A percentile compares a stretch with the other conserved stretches of the same genome.
phyloP scores from a whole-genome alignment of 306 rosid species.

The Quercus glauca region DNA sequence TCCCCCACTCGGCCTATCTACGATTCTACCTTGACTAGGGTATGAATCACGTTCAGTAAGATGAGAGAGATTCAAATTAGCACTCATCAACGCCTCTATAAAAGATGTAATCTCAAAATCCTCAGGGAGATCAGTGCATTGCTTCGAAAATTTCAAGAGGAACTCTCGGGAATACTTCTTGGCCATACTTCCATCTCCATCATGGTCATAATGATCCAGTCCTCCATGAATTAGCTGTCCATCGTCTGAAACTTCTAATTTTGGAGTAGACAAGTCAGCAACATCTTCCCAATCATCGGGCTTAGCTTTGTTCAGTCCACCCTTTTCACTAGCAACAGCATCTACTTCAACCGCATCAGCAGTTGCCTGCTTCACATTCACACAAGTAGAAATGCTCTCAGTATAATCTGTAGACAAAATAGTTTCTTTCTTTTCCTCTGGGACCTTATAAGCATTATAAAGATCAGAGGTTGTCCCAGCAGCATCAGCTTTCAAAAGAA shows the following conservation, averaged over 20 bases:
- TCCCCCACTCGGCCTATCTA: constrained; percentile 54
- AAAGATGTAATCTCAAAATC: constrained; percentile 52
- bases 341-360: constrained; percentile 37
- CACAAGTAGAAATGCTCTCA: constrained; percentile 38
- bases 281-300: constrained; percentile 99
- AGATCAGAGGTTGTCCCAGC: constrained; percentile 90
- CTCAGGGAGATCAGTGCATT: constrained; percentile 58
- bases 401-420: constrained; percentile 32
- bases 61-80: constrained; percentile 35
- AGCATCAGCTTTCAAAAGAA: constrained; percentile 88
- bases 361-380: constrained; percentile 39
- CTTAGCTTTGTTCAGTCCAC: constrained; percentile 50
- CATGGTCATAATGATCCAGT: constrained; percentile 18
- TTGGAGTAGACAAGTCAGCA: constrained; percentile 72
- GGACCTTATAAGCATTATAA: constrained; percentile 89
- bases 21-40: constrained; percentile 67
- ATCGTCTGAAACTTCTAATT: constrained; percentile 49
- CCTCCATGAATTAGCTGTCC: constrained; percentile 24
- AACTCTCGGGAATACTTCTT: constrained; percentile 88
- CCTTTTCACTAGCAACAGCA: constrained; percentile 27
- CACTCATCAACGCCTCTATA: constrained; percentile 37
- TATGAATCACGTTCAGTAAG: constrained; percentile 54
- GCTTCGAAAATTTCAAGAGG: constrained; percentile 65
- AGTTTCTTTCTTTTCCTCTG: constrained; percentile 78
- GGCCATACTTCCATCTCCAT: constrained; percentile 39